These are phyloP conservation scores for Dendrobium officinale DNA, from an alignment of 106 monocot species.

Conservation along the genomic window DNA sequence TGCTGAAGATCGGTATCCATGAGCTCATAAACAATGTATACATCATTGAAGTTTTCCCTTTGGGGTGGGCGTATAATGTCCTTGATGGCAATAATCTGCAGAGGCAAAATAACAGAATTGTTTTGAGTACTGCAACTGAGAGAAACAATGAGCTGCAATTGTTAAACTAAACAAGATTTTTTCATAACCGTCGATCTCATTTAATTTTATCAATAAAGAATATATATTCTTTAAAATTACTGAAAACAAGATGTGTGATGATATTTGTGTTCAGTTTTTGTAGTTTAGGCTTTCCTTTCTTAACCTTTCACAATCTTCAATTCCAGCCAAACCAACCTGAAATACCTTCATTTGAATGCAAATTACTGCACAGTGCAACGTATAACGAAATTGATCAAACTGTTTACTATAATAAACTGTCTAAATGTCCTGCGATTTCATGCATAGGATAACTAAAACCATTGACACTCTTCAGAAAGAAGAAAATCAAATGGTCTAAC, in stretches of 20 bases:
- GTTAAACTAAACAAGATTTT: neutral
- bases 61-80: conserved; percentile 24
- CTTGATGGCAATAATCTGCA: conserved; percentile 29
- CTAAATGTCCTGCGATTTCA: neutral
- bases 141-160: neutral
- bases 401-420: neutral
- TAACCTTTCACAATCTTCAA: neutral
- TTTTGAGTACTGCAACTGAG: neutral
- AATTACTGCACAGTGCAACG: no score
- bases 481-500: no score
- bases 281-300: neutral
- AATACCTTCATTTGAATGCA: neutral
- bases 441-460: neutral
- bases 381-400: neutral
- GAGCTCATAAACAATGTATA: conserved; percentile 30
- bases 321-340: neutral
- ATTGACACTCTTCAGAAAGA: no score
- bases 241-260: neutral
- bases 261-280: neutral
- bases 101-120: neutral
- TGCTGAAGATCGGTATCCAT: conserved; percentile 36
- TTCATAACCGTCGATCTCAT: neutral
- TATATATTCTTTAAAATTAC: neutral
- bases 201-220: conserved; percentile 1
- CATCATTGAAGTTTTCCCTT: conserved; percentile 27